A percentile compares a stretch with the other conserved stretches of the same genome.
Conservation (phyloP, 2,329 filamentous ascomycete species). For the Leptographium radiaticola region DNA sequence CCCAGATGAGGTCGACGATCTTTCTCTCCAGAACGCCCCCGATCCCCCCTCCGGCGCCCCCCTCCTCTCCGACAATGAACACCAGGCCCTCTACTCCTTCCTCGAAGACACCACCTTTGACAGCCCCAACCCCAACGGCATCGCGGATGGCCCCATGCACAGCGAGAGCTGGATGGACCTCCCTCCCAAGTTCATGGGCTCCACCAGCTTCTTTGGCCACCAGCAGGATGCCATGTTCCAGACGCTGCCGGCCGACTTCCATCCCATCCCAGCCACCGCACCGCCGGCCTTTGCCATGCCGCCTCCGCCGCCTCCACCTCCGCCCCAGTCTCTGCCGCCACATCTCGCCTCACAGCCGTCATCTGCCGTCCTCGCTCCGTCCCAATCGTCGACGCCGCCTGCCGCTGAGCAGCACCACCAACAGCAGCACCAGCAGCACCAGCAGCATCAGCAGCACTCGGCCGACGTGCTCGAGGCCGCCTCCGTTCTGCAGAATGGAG, state of each 20-base stretch:
- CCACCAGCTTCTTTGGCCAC: constrained; percentile 49
- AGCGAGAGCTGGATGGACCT: constrained; percentile 43
- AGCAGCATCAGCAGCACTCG: constrained; percentile 21
- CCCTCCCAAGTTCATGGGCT: constrained; percentile 53
- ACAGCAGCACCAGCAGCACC: neutral
- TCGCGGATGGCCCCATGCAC: constrained; percentile 34
- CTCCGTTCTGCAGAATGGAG: constrained; percentile 33
- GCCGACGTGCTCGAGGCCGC: constrained; percentile 48
- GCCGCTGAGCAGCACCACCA: no score
- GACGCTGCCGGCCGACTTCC: constrained; percentile 14
- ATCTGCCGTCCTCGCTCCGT: constrained; percentile 8
- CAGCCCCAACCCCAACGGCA: constrained; percentile 14
- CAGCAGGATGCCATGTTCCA: constrained; percentile 23
- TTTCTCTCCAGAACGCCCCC: constrained; percentile 38
- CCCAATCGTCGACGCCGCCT: no score
- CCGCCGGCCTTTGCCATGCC: constrained; percentile 9
- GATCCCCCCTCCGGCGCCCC: constrained; percentile 52
- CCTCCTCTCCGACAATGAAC: constrained; percentile 50
- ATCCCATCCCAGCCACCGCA: constrained; percentile 14
- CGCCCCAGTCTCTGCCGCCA: no score
- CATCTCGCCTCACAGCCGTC: constrained; percentile 14
- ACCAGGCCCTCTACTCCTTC: constrained; percentile 42
- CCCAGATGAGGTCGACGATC: constrained; percentile 31
- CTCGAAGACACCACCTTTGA: constrained; percentile 41
- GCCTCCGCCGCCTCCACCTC: neutral